A percentile compares a stretch with the other conserved stretches of the same genome.
phyloP scores from a whole-genome alignment of 805 yeast genomes.

The Kluyveromyces aestuarii region DNA sequence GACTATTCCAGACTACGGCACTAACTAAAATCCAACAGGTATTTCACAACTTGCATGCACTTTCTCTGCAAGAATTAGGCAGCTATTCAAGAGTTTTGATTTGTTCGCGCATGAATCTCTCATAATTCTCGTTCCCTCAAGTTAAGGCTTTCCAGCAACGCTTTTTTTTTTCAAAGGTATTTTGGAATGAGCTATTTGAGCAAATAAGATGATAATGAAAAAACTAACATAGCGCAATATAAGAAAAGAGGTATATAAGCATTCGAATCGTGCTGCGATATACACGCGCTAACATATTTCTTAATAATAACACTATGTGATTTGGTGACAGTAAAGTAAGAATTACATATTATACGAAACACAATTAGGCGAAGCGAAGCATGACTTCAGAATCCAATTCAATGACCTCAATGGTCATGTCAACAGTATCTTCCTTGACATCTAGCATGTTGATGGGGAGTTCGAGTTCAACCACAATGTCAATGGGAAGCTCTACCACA shows the following conservation, averaged over 20 bases:
- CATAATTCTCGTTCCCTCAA: background rate
- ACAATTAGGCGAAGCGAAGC: too few relatives aligned
- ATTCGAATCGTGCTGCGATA: too few relatives aligned
- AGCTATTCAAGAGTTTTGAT: background rate
- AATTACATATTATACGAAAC: too few relatives aligned
- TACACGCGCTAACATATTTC: too few relatives aligned
- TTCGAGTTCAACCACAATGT: background rate
- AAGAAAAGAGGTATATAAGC: background rate
- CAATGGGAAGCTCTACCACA: background rate
- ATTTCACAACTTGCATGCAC: background rate
- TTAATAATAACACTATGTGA: too few relatives aligned
- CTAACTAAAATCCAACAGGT: too few relatives aligned
- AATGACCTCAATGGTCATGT: constrained; percentile 6
- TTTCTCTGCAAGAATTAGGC: background rate
- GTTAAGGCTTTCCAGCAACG: background rate
- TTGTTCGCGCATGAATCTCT: background rate
- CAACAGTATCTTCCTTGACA: constrained; percentile 2
- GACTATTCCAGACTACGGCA: background rate
- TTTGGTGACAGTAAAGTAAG: too few relatives aligned
- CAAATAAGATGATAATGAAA: background rate
- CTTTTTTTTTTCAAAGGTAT: background rate
- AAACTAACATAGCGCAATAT: background rate
- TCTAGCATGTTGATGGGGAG: too few relatives aligned
- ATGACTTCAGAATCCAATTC: background rate
- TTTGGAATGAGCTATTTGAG: background rate